These are phyloP conservation scores for Funneliformis geosporum DNA, from an alignment of 192 early-diverging fungal genomes.

Conservation along the genomic window DNA sequence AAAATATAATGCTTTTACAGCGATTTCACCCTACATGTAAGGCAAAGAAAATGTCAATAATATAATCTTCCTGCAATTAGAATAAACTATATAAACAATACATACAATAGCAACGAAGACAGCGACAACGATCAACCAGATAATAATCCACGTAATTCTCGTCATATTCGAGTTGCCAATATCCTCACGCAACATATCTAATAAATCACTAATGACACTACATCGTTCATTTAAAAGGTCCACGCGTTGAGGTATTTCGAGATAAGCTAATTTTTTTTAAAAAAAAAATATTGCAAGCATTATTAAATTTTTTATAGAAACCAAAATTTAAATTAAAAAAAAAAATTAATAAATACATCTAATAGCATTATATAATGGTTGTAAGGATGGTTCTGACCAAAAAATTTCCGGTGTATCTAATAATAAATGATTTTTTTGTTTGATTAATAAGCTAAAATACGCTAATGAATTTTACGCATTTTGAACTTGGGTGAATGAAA, in stretches of 20 bases:
- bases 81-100: neutral
- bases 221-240: conserved; percentile 62
- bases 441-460: neutral
- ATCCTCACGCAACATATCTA: conserved; percentile 65
- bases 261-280: conserved; percentile 49
- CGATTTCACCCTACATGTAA: conserved; percentile 10
- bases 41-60: neutral
- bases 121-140: conserved; percentile 58
- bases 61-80: neutral
- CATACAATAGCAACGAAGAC: conserved; percentile 40
- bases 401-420: conserved; percentile 81
- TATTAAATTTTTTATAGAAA: neutral
- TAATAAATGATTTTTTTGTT: too few species aligned
- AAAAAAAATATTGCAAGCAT: neutral
- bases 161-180: conserved; percentile 56
- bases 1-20: neutral
- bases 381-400: conserved; percentile 76
- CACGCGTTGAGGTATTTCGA: conserved; percentile 66
- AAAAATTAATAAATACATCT: conserved; percentile 44
- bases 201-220: conserved; percentile 58
- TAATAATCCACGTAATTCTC: conserved; percentile 64
- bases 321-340: neutral
- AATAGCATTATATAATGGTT: conserved; percentile 79
- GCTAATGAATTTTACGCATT: conserved; percentile 4
- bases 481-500: neutral